Evolutionary conservation across 805 yeast species (phyloP).

Genomic region (Teunomyces stri): DNA sequence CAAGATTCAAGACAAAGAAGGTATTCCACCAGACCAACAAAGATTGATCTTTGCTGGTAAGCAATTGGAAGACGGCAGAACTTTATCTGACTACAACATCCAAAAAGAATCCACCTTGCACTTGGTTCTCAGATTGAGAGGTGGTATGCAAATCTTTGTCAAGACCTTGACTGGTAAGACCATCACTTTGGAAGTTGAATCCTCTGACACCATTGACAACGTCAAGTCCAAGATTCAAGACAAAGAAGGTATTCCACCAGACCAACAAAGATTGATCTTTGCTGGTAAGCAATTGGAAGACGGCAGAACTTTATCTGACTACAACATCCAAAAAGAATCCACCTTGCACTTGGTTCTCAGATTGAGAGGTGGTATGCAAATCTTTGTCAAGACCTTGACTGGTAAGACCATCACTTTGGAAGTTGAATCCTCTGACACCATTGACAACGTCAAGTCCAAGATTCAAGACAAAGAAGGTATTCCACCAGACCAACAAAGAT

Average conservation of each 20-base stretch:
- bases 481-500: constrained; percentile 97
- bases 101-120: constrained; percentile 98
- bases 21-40: constrained; percentile 99
- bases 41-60: constrained; percentile 99
- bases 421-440: constrained; percentile 96
- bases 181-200: constrained; percentile 97
- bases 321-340: constrained; percentile 99
- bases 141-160: constrained; percentile 96
- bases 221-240: constrained; percentile 98
- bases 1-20: constrained; percentile 98
- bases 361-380: constrained; percentile 56
- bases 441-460: constrained; percentile 82
- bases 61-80: constrained; percentile 99
- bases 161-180: constrained; percentile 99
- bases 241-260: constrained; percentile 99
- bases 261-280: constrained; percentile 98
- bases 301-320: constrained; percentile 97
- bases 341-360: constrained; percentile 73
- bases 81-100: constrained; percentile 98
- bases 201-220: constrained; percentile 97
- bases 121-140: constrained; percentile 95
- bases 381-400: constrained; percentile 52
- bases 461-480: constrained; percentile 97
- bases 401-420: constrained; percentile 79
- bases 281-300: constrained; percentile 99